Conservation (phyloP, 2,329 filamentous ascomycete species). For the Blastomyces gilchristii region DNA sequence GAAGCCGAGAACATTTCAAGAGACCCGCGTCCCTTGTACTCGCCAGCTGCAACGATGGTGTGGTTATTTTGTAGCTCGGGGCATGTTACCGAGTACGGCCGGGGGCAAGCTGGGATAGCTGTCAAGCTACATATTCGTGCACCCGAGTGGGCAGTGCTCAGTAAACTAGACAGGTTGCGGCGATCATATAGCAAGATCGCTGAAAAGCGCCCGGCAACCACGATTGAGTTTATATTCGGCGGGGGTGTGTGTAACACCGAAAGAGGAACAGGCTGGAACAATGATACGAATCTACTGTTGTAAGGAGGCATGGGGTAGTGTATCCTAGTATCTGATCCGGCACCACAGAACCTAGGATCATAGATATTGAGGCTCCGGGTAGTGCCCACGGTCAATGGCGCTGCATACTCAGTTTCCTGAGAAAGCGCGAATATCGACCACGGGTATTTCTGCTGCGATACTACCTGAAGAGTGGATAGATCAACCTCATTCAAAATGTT, state of each 20-base stretch:
- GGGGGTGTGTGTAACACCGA: slow-evolving; percentile 68
- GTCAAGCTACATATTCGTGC: slow-evolving; percentile 65
- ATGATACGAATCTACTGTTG: slow-evolving; percentile 49
- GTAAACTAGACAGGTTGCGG: slow-evolving; percentile 68
- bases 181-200: slow-evolving; percentile 83
- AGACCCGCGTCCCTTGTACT: slow-evolving; percentile 85
- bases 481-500: slow-evolving; percentile 73
- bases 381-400: slow-evolving; percentile 75
- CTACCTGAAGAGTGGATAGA: slow-evolving; percentile 57
- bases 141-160: slow-evolving; percentile 72
- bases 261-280: slow-evolving; percentile 71
- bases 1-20: slow-evolving; percentile 63
- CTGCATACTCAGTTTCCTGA: slow-evolving; percentile 46
- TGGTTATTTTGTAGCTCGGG: slow-evolving; percentile 43
- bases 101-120: slow-evolving; percentile 49
- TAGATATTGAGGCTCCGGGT: slow-evolving; percentile 71
- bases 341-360: slow-evolving; percentile 49
- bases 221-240: slow-evolving; percentile 63
- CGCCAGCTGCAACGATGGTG: slow-evolving; percentile 71
- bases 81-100: slow-evolving; percentile 37
- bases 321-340: slow-evolving; percentile 18
- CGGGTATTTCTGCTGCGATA: slow-evolving; percentile 62
- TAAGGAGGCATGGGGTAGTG: slow-evolving; percentile 23
- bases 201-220: slow-evolving; percentile 79
- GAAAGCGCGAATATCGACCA: slow-evolving; percentile 79